These are phyloP conservation scores for Chamaecrista fasciculata DNA, from an alignment of 306 rosid species.

Conservation along the genomic window DNA sequence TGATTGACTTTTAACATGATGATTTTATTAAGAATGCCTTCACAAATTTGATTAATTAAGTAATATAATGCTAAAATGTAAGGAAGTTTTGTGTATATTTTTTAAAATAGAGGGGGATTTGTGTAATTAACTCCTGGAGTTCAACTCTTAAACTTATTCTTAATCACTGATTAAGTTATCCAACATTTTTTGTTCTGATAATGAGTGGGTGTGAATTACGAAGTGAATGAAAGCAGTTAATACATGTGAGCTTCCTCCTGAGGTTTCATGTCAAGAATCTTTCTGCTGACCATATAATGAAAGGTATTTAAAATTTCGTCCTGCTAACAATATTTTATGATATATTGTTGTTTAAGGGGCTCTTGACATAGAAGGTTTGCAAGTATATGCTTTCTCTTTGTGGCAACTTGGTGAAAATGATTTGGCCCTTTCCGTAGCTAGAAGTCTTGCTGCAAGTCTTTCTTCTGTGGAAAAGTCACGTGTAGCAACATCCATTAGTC, in stretches of 20 bases:
- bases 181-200: not conserved
- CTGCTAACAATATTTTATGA: conserved; percentile 29
- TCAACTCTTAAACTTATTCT: not conserved
- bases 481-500: conserved; percentile 55
- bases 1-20: not conserved
- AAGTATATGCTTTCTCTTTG: conserved; percentile 72
- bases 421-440: conserved; percentile 59
- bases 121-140: not conserved
- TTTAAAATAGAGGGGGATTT: not conserved
- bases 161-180: not conserved
- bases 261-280: conserved; percentile 3
- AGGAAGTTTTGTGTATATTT: not conserved
- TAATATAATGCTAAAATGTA: not conserved
- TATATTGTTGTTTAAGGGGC: conserved; percentile 51
- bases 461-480: conserved; percentile 54
- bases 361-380: conserved; percentile 72
- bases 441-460: conserved; percentile 52
- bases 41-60: not conserved
- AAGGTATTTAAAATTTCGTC: conserved; percentile 3
- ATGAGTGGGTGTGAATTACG: conserved; percentile 1
- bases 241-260: conserved; percentile 7
- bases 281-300: conserved; percentile 14
- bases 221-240: conserved; percentile 13
- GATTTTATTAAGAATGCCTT: not conserved
- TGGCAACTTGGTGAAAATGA: conserved; percentile 78